Evolutionary conservation across 108 stramenopile species (phyloP), one percentile per base, ranked within the genome.

Genomic region (Poteriospumella lacustris): DNA sequence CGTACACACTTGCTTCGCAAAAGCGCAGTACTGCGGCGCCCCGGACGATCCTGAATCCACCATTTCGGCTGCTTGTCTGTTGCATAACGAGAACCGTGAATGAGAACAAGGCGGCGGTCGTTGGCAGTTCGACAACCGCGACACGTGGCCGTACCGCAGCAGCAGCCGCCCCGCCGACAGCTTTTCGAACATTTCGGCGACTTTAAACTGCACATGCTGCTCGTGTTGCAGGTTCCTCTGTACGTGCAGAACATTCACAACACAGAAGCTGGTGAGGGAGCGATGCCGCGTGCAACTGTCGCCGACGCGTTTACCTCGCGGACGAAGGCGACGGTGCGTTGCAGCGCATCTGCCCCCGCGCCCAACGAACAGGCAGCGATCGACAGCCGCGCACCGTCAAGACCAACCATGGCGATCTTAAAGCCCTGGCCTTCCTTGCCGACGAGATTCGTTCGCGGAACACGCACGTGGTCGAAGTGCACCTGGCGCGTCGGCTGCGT

Each of bases 351-450:
- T 47, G 78, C 78, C 28, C 78, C 79, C 26, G 79, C 68, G 26
- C 82, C 82, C n/a, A 83, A 78, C 47, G 82, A 78, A 40, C 82
- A 78, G 29, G 75, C 75, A 41, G 82, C 82, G 33, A 83, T 78
- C 24, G 82, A 78, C 3, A 78, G 82, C 0, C 82, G 79, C 24
- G 82, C 79, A 75, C 59, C 28, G 76, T 83, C 82, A 58, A 83
- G 79, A 33, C 78, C 82, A 26, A 43, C 31, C 82, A 83, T 83
- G 68, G 82, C 82, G 15, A 83, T 36, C 76, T 70, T 77, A 72
- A 83, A 83, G 34, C 82, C 82, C 31, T 64, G 15, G 47, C 82
- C 82, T 75, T 80, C 82, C 19, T n/a, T 26, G 24, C 82, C 82
- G 43, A 83, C 52, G 1, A 75, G 38, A 75, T 83, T 80, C 60